Evolutionary conservation across 2,329 filamentous ascomycete species (phyloP).

Genomic region (Ceratocystis alfenasii): DNA sequence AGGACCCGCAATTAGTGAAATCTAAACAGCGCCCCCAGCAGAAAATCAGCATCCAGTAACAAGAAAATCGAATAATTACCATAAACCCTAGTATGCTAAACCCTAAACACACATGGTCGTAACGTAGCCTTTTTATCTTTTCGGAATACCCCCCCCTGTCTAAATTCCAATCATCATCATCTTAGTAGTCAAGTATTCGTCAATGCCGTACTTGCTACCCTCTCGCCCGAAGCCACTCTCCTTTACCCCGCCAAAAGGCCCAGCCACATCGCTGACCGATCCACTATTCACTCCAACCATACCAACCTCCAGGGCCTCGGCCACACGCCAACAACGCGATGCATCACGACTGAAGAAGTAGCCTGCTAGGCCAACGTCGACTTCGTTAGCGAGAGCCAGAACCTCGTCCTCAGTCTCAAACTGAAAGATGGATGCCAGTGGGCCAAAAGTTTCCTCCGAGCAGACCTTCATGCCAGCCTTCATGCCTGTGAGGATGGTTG

Average conservation of each 20-base stretch:
- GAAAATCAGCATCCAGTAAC: background rate
- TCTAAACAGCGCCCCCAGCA: background rate
- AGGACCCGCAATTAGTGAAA: background rate
- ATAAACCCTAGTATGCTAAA: background rate
- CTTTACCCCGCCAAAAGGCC: constrained; percentile 69
- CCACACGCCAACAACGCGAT: constrained; percentile 34
- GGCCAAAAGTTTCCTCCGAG: constrained; percentile 60
- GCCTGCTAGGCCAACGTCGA: constrained; percentile 58
- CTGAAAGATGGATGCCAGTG: constrained; percentile 54
- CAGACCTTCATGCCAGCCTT: constrained; percentile 54
- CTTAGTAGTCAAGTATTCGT: constrained; percentile 68
- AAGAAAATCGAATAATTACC: background rate
- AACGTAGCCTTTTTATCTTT: background rate
- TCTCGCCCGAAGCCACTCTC: constrained; percentile 71
- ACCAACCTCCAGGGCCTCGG: constrained; percentile 38
- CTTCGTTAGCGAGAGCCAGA: constrained; percentile 50
- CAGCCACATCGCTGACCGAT: constrained; percentile 40
- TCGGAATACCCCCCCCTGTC: background rate
- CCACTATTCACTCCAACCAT: constrained; percentile 30
- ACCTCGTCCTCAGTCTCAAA: constrained; percentile 62
- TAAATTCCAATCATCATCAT: constrained; percentile 32
- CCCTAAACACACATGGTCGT: background rate
- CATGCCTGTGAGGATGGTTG: constrained; percentile 56
- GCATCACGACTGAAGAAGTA: constrained; percentile 52
- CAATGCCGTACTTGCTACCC: constrained; percentile 63